Evolutionary conservation across 176 grass and related monocot genomes (phyloP).

Genomic region (Sorghum bicolor): DNA sequence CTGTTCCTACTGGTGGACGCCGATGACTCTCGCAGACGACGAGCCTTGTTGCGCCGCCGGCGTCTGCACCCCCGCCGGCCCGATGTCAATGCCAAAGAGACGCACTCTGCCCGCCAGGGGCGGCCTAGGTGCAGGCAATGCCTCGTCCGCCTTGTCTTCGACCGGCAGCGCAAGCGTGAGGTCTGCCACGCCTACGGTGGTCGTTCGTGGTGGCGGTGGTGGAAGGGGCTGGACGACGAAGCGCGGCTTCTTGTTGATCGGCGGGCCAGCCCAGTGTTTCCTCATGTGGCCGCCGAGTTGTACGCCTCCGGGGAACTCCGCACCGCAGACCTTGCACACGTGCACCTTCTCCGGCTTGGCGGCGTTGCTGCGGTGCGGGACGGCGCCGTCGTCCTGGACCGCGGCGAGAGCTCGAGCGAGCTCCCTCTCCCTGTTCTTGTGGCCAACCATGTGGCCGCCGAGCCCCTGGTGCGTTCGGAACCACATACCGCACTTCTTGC

Average conservation of each 20-base stretch:
- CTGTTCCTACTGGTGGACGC: not conserved
- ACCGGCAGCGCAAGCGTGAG: not conserved
- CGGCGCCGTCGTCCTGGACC: not conserved
- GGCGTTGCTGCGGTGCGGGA: no score
- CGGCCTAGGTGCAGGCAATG: not conserved
- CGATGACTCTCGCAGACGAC: not conserved
- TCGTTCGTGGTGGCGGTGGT: not conserved
- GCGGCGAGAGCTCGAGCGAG: not conserved
- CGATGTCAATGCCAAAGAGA: slow-evolving; percentile 30
- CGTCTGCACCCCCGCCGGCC: not conserved
- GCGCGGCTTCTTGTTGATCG: slow-evolving; percentile 11
- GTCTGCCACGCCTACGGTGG: not conserved
- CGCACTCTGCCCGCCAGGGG: not conserved
- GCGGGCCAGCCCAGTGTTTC: slow-evolving; percentile 8
- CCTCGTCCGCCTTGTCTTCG: not conserved
- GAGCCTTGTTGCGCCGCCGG: not conserved
- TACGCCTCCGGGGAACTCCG: not conserved
- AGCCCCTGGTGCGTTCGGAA: slow-evolving; percentile 35
- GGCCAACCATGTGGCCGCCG: slow-evolving; percentile 35
- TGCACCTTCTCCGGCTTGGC: not conserved
- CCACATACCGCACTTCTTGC: not conserved
- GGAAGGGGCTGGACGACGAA: not conserved
- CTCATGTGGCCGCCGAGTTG: slow-evolving; percentile 52
- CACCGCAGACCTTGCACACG: not conserved
- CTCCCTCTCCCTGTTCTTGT: slow-evolving; percentile 20